Evolutionary conservation across 257 asterid species (phyloP), one percentile per base, ranked within the genome.

Genomic region (Ligustrum vulgare): DNA sequence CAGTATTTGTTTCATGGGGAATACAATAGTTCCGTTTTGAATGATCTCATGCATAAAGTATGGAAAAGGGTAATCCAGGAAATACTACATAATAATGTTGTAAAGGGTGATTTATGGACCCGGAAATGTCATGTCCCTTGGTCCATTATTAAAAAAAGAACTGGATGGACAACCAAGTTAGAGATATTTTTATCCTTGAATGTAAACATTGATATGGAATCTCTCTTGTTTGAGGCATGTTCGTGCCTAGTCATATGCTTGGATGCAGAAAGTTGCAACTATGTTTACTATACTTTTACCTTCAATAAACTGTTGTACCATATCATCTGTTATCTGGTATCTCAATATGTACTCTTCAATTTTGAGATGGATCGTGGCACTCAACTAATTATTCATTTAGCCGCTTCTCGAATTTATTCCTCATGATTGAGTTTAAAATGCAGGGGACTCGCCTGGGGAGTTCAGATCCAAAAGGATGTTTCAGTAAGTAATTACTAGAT

Each of bases 391-490:
- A 60, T 9, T 10, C 25, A 6, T 54, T 69, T 51, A 72, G 11
- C 15, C 20, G 73, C 34, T 74, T 78, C 72, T 79, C 69, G 74
- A 71, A 75, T 75, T 33, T 75, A 33, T 60, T 23, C 74, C 2
- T 72, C 13, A 28, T 70, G 62, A 78, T 58, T 32, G 49, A 54
- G 31, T 73, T 35, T 79, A 72, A 60, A 72, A 65, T 89, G 90
- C 87, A 94, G 99, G 99, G 98, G 72, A 94, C 99, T 83, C 95
- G 98, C 69, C 97, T 94, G 23, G 99, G 99, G 82, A 94, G 98
- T 85, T 87, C 97, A 70, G 99, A 92, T 86, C 99, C 99, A 36
- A 94, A 94, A 84, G 99, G 99, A 72, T 94, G 99, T 85, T 91
- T 91, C 86, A 92, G 99, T 94, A 87, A 94, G 99, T 92, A 78